Conservation (phyloP, 2,329 filamentous ascomycete species). For the Atkinsonella hypoxylon region DNA sequence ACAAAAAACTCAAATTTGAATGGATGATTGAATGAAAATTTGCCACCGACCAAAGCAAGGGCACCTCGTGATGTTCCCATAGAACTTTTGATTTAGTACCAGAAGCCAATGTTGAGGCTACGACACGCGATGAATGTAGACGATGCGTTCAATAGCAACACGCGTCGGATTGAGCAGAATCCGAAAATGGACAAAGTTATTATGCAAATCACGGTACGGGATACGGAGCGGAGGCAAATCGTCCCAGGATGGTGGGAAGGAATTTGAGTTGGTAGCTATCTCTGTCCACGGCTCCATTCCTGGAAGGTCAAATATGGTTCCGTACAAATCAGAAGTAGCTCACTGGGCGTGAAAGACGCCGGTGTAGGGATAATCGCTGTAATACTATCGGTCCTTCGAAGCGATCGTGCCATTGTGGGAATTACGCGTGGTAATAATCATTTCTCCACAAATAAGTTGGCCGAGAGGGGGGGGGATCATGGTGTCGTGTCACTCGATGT, state of each 20-base stretch:
- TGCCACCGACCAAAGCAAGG: not conserved
- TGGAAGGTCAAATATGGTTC: not conserved
- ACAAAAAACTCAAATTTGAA: no score
- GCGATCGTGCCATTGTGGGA: no score
- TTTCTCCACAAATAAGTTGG: not conserved
- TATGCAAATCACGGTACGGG: not conserved
- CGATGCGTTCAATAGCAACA: not conserved
- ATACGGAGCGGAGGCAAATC: not conserved
- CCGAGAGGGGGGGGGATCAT: no score
- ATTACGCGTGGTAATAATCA: no score
- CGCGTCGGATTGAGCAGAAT: not conserved
- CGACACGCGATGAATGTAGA: not conserved
- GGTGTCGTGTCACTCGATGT: no score
- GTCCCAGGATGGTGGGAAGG: not conserved
- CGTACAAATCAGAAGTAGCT: no score
- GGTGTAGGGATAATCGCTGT: no score
- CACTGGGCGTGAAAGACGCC: no score
- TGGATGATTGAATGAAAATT: not conserved
- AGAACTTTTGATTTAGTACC: not conserved
- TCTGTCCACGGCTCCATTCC: no score
- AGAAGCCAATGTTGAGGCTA: not conserved
- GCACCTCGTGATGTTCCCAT: not conserved
- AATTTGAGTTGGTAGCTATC: not conserved
- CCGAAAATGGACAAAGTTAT: not conserved
- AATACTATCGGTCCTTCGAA: no score